Evolutionary conservation across 306 rosid genomes (phyloP).

Genomic region (Cicer cuneatum): DNA sequence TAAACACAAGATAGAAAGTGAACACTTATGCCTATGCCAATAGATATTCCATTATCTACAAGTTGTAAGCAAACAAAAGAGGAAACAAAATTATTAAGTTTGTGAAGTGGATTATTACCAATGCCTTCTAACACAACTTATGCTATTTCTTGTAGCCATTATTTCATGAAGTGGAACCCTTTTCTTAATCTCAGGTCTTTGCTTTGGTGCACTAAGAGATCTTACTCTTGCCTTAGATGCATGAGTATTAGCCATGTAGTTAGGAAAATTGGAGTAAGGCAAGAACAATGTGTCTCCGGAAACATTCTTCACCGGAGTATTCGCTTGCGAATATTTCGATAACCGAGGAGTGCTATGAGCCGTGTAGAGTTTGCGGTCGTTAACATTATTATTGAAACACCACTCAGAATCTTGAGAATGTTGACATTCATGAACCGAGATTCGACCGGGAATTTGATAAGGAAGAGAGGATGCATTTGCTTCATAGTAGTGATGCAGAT

Average conservation of each 20-base stretch:
- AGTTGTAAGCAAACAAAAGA: constrained; percentile 25
- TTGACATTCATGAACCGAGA: constrained; percentile 47
- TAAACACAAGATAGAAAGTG: constrained; percentile 15
- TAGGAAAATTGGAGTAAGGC: constrained; percentile 60
- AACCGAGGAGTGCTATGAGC: constrained; percentile 84
- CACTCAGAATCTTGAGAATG: constrained; percentile 63
- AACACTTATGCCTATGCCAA: constrained; percentile 37
- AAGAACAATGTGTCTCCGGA: constrained; percentile 55
- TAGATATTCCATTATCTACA: constrained; percentile 45
- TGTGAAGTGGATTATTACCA: not conserved
- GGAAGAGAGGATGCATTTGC: constrained; percentile 46
- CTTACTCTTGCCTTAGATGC: constrained; percentile 80
- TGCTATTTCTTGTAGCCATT: constrained; percentile 75
- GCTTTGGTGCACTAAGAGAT: constrained; percentile 91
- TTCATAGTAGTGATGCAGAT: constrained; percentile 48
- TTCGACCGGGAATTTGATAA: constrained; percentile 18
- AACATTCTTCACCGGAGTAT: constrained; percentile 71
- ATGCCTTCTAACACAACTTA: constrained; percentile 68
- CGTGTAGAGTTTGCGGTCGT: constrained; percentile 54
- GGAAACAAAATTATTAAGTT: constrained; percentile 15
- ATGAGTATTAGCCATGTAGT: constrained; percentile 80
- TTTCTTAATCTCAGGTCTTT: constrained; percentile 72
- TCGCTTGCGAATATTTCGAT: constrained; percentile 45
- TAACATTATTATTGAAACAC: constrained; percentile 48
- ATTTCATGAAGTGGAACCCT: constrained; percentile 66